Evolutionary conservation across 2,329 filamentous ascomycete species (phyloP).

Genomic region (Aureobasidium sp.): DNA sequence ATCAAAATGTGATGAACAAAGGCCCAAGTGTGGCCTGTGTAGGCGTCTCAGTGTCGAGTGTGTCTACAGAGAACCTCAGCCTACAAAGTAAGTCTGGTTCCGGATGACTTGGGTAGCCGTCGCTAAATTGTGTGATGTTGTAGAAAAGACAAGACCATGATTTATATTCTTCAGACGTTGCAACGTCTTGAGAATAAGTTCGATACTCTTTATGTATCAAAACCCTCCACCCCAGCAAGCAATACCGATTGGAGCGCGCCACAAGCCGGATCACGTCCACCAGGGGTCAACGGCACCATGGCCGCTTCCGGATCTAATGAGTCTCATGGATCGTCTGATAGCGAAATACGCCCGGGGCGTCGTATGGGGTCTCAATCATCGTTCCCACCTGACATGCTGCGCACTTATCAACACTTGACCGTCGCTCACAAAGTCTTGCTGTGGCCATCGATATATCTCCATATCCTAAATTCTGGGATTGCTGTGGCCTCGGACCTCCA

Average conservation of each 20-base stretch:
- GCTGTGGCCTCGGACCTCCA: slow-evolving; percentile 29
- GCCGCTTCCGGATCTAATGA: neutral
- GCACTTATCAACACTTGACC: slow-evolving; percentile 27
- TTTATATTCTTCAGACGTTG: slow-evolving; percentile 53
- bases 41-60: slow-evolving; percentile 52
- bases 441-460: slow-evolving; percentile 37
- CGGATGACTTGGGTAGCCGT: neutral
- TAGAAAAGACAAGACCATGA: slow-evolving; percentile 57
- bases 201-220: slow-evolving; percentile 34
- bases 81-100: slow-evolving; percentile 51
- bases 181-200: slow-evolving; percentile 51
- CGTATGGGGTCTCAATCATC: neutral
- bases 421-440: slow-evolving; percentile 47
- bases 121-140: neutral
- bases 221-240: slow-evolving; percentile 20
- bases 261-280: neutral
- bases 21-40: slow-evolving; percentile 56
- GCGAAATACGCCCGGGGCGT: neutral
- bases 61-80: slow-evolving; percentile 53
- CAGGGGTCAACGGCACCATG: neutral
- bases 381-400: neutral
- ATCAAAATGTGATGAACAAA: slow-evolving; percentile 57
- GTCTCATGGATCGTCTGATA: neutral
- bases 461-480: slow-evolving; percentile 30
- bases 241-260: neutral